Base-by-base conservation (phyloP, 2,329 filamentous ascomycete species). In the Neophaeococcomyces mojaviensis region DNA sequence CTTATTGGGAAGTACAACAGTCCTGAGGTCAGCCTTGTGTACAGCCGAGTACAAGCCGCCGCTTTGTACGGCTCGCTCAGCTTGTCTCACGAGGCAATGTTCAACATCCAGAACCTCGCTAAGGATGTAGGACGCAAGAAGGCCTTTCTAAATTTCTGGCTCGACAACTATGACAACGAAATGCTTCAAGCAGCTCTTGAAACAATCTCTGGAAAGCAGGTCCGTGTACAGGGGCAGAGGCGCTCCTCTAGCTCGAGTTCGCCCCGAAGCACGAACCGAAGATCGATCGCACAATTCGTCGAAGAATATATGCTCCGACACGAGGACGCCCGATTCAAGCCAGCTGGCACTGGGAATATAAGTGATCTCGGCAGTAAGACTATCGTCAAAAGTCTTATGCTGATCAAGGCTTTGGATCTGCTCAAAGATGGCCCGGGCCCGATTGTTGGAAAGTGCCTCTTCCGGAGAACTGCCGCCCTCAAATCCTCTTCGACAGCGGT, bases 341-440 rank as follows among this genome's bases (percentile, higher is more conserved):
- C 61, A 38, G 58, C 61, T 19, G 52, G 52, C 18, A 36, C 42
- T 12, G 30, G 46, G 5, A 49, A 51, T 10, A 54, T 59, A 22
- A 28, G 37, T 16, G 41, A 44, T 19, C 24, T 44, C 32, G 41
- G 41, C 19, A 46, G 43, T 35, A 46, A 37, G 24, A 80, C 74
- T 2, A 64, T 77, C 10, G 64, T 79, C 33, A 72, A 77, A 28
- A 78, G 76, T 54, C 63, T 81, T 35, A 75, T 81, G 74, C 68
- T 82, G 2, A 65, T 82, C 39, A 66, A 73, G 45, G 65, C 83
- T 13, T 67, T 84, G 10, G 79, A 84, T 54, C 70, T 72, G 48
- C 70, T 68, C 8, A 78, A 74, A 55, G 70, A 10, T 56, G 58
- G 58, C 33, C 52, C 48, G 35, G 48, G 61, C 44, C 59, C 59